Evolutionary conservation across 805 yeast genomes (phyloP).

Genomic region (Spencermartinsiella europaea): DNA sequence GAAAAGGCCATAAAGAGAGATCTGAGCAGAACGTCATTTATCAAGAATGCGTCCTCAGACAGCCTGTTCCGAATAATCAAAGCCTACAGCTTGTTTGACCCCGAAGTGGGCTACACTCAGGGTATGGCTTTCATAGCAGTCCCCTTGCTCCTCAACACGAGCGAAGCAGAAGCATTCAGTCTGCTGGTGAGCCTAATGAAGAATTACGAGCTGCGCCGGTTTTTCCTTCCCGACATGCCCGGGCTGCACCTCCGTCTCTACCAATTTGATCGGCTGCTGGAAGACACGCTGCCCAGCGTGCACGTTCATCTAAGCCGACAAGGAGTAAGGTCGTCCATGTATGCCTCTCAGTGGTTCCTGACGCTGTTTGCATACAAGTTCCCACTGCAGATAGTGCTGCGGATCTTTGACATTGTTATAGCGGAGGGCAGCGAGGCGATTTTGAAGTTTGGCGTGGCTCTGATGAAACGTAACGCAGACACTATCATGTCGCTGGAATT

Average conservation of each 20-base stretch:
- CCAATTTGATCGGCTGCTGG: slow-evolving; percentile 85
- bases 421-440: slow-evolving; percentile 89
- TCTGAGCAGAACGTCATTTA: slow-evolving; percentile 78
- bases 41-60: slow-evolving; percentile 58
- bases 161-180: slow-evolving; percentile 80
- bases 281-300: slow-evolving; percentile 66
- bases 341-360: slow-evolving; percentile 96
- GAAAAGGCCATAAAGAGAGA: slow-evolving; percentile 79
- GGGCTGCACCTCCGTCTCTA: slow-evolving; percentile 81
- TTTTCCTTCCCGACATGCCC: slow-evolving; percentile 87
- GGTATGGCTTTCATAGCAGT: slow-evolving; percentile 94
- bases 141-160: slow-evolving; percentile 76
- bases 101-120: slow-evolving; percentile 95
- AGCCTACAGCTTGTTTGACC: slow-evolving; percentile 79
- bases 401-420: slow-evolving; percentile 82
- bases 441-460: slow-evolving; percentile 74
- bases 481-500: slow-evolving; percentile 58
- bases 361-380: slow-evolving; percentile 93
- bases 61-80: slow-evolving; percentile 71
- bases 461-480: slow-evolving; percentile 65
- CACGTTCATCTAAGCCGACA: slow-evolving; percentile 74
- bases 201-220: slow-evolving; percentile 68
- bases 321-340: slow-evolving; percentile 90
- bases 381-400: slow-evolving; percentile 79
- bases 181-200: slow-evolving; percentile 78